Evolutionary conservation across 1,139 yeast genomes (phyloP), one percentile per base, ranked within the genome.

Genomic region (Taphrina populina): DNA sequence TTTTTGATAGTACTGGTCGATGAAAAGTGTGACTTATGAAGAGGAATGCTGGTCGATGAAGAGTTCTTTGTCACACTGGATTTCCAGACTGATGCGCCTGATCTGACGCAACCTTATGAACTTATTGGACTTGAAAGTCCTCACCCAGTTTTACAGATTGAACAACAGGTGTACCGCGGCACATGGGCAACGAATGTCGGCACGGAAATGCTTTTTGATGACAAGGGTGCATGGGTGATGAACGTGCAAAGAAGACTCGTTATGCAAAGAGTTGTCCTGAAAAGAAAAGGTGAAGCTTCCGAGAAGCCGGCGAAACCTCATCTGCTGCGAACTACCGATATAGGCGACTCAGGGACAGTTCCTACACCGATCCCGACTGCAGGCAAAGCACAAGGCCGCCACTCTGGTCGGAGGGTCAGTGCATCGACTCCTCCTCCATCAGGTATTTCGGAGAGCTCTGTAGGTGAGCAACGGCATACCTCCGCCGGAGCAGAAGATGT

Each of bases 181-280:
- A 26, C 37, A 19, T 49, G 54, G 54, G 36, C 54, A 15, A 32
- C 39, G 4, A 37, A 21, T 8, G 23, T 49, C 21, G 54, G 54
- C 29, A 49, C 54, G 11, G 54, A 49, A 33, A 37, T 49, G 46
- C 32, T 39, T 40, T 39, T 49, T 21, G 46, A 49, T 35, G 47
- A 43, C 2, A 30, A 29, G 10, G 47, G 47, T 17, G 47, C 29
- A 20, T 43, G 47, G 47, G 35, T 29, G 29, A 29, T 21, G 21
- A 43, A 43, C 13, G 23, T 20, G 19, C 29, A 6, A 3, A 43
- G 23, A 11, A 24, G 47, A 7, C 37, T 43, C 27, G 15, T 43
- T 7, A 43, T 43, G 47, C 21, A 29, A 10, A 29, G 20, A n/a
- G 27, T 43, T 19, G 47, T 30, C 6, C n/a, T 43, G 23, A n/a